phyloP scores from a whole-genome alignment of 2,329 filamentous ascomycete species.

The Exophiala aquamarina region DNA sequence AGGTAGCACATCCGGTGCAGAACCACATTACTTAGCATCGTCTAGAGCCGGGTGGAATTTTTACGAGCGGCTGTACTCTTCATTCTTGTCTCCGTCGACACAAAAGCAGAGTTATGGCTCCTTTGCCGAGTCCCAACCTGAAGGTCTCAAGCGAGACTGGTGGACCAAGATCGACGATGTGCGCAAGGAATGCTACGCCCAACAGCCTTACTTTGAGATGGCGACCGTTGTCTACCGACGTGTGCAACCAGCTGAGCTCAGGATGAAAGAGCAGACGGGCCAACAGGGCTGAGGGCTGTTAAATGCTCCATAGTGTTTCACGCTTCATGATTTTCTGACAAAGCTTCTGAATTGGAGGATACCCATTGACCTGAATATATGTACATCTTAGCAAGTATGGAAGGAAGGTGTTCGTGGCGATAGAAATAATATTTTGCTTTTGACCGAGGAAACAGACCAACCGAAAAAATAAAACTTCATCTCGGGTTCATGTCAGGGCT shows the following conservation, averaged over 20 bases:
- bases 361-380: no score
- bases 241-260: neutral
- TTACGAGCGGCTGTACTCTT: conserved; percentile 1
- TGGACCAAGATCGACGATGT: neutral
- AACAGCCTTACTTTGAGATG: conserved; percentile 3
- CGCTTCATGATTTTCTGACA: no score
- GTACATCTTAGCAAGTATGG: no score
- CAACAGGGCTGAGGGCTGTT: no score
- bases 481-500: no score
- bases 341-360: no score
- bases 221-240: conserved; percentile 2
- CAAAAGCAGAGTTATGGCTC: neutral
- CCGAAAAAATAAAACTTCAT: no score
- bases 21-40: neutral
- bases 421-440: no score
- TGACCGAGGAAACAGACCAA: no score
- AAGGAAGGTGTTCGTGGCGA: no score
- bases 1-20: neutral
- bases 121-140: neutral
- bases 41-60: neutral
- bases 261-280: no score
- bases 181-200: neutral
- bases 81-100: neutral
- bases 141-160: neutral
- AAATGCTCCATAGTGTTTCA: no score